Conservation (phyloP, 352 stramenopile genomes). For the Globisporangium alternatum region DNA sequence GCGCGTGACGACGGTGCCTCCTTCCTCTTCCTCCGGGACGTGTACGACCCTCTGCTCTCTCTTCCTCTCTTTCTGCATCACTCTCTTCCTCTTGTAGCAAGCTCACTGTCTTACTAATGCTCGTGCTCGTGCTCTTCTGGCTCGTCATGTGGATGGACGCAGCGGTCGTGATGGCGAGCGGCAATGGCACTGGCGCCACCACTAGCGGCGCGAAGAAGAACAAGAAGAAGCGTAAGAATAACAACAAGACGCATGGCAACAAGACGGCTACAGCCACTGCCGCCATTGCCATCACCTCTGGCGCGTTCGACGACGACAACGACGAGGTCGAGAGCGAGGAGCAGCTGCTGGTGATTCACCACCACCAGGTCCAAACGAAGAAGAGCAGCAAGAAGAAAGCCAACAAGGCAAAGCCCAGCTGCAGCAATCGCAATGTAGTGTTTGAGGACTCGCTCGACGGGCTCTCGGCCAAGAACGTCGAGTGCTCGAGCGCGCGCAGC, state of each 20-base stretch:
- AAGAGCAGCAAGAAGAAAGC: constrained; percentile 12
- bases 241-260: constrained; percentile 2
- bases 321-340: constrained; percentile 15
- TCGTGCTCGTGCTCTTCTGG: constrained; percentile 17
- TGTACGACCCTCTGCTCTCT: neutral
- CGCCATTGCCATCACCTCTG: neutral
- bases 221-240: constrained; percentile 12
- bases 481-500: constrained; percentile 30
- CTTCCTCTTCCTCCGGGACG: neutral
- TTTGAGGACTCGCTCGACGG: constrained; percentile 14
- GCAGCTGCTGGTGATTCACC: constrained; percentile 8
- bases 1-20: neutral
- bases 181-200: neutral
- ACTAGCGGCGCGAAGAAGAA: constrained; percentile 9
- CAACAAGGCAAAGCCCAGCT: neutral
- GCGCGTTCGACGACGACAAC: neutral
- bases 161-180: neutral
- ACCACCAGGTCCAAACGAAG: constrained; percentile 1
- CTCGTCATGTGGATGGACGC: constrained; percentile 1
- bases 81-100: neutral
- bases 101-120: neutral
- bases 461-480: constrained; percentile 25
- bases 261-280: neutral
- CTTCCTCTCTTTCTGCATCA: neutral
- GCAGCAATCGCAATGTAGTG: neutral